Conservation (phyloP, 2,329 filamentous ascomycete genomes). For the Penicillium vulpinum region DNA sequence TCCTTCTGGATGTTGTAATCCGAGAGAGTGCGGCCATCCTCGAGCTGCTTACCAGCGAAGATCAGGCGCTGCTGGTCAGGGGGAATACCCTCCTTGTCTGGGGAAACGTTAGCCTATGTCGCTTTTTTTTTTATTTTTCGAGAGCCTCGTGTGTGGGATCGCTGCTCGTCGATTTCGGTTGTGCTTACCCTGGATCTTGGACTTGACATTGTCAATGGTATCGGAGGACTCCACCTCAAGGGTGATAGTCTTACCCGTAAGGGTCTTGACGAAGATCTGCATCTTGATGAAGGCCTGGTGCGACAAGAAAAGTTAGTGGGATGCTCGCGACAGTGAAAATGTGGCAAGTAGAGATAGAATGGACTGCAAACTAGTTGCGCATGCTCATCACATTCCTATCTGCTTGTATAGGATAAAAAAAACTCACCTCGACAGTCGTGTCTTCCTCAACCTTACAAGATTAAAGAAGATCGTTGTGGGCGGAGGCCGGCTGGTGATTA, state of each 20-base stretch:
- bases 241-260: conserved; percentile 99
- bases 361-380: background rate
- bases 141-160: background rate
- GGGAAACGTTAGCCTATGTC: background rate
- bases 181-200: conserved; percentile 72
- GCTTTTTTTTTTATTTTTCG: background rate
- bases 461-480: conserved; percentile 27
- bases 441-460: conserved; percentile 60
- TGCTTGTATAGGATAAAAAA: conserved; percentile 9
- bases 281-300: conserved; percentile 52
- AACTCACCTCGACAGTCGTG: conserved; percentile 60
- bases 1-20: conserved; percentile 99
- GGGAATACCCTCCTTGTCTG: conserved; percentile 99
- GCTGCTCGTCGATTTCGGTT: background rate
- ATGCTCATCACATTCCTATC: conserved; percentile 7
- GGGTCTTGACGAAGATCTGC: conserved; percentile 62
- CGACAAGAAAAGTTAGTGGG: conserved; percentile 19
- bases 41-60: conserved; percentile 99
- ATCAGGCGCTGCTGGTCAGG: conserved; percentile 99
- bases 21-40: conserved; percentile 96
- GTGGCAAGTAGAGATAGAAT: background rate
- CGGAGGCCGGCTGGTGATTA: conserved; percentile 32
- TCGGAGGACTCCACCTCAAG: conserved; percentile 99
- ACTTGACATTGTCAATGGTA: conserved; percentile 99
- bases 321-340: conserved; percentile 1